Evolutionary conservation across 305 asterid genomes (phyloP).

Genomic region (Rubia balearica): DNA sequence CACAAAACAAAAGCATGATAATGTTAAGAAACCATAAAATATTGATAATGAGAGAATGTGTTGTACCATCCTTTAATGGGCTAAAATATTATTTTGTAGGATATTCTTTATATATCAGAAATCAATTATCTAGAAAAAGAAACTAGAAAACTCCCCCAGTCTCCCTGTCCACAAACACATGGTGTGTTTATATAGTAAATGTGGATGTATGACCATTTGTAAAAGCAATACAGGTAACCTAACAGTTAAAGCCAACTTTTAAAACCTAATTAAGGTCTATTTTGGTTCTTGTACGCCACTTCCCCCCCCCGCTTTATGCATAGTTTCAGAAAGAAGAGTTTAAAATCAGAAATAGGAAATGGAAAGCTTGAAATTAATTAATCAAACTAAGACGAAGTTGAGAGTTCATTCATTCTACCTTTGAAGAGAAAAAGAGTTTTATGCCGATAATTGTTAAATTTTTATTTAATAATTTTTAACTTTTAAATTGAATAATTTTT

Average conservation of each 20-base stretch:
- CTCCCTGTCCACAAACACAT: conserved; percentile 11
- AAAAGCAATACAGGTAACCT: not conserved
- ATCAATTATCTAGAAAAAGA: conserved; percentile 5
- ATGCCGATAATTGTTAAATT: no score
- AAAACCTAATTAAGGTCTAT: not conserved
- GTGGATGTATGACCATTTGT: not conserved
- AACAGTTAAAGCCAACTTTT: not conserved
- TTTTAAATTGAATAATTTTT: no score
- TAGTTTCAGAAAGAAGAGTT: no score
- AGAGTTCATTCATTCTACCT: no score
- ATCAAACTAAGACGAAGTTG: no score
- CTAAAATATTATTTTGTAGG: not conserved
- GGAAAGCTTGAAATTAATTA: no score
- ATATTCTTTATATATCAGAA: not conserved
- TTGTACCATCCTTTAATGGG: not conserved
- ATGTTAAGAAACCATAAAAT: not conserved
- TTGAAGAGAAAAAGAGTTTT: no score
- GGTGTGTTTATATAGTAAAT: not conserved
- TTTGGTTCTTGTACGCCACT: not conserved
- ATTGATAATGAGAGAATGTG: conserved; percentile 12
- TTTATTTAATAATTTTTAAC: no score
- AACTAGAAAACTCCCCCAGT: conserved; percentile 4
- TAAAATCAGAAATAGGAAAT: no score
- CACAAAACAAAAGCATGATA: no score
- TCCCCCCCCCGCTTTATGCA: not conserved